Evolutionary conservation across 1,284 basidiomycete genomes (phyloP), one percentile per base, ranked within the genome.

Genomic region (Heterobasidion irregulare): DNA sequence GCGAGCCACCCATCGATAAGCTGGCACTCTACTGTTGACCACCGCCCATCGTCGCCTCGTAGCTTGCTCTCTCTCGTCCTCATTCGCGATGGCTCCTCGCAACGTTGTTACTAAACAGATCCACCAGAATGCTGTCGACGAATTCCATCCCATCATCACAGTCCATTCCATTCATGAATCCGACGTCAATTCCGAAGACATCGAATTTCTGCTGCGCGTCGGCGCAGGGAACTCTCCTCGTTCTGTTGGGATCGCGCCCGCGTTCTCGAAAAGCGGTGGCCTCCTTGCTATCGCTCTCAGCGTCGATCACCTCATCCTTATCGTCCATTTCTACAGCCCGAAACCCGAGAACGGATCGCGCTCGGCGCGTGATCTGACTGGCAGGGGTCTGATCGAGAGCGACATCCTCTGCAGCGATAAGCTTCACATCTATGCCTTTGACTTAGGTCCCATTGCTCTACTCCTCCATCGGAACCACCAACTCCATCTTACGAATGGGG

Each of bases 361-460:
- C 26, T 26, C 26, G 26, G 26, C 26, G 26, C 26, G 26, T 26
- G 26, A 26, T 6, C 6, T 26, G 26, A 26, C 4, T 1, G 26
- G 26, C 26, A 36, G 34, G 36, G 53, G 53, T 19, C 34, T 65
- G 15, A 60, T 72, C 15, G 56, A 62, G 38, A 50, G 62, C 19
- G 53, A 61, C 15, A 44, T 72, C 16, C 57, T 72, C 6, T 66
- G 63, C 59, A 60, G 65, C 57, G 47, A 61, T 0, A 58, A 59
- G 16, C 8, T 32, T 49, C 57, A 58, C 12, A 64, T 76, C 13
- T 67, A 68, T 58, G 72, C 72, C 0, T 80, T 83, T 53, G 65
- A 69, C 55, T 71, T 81, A 66, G 75, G 72, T 47, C 70, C 67
- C 38, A 59, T 83, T 2, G 70, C 74, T 0, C 59, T 72, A 2